A percentile compares a stretch with the other conserved stretches of the same genome.
These are phyloP conservation scores for Endocalyx cinctus DNA, from an alignment of 2,329 filamentous ascomycete genomes.

Conservation along the genomic window DNA sequence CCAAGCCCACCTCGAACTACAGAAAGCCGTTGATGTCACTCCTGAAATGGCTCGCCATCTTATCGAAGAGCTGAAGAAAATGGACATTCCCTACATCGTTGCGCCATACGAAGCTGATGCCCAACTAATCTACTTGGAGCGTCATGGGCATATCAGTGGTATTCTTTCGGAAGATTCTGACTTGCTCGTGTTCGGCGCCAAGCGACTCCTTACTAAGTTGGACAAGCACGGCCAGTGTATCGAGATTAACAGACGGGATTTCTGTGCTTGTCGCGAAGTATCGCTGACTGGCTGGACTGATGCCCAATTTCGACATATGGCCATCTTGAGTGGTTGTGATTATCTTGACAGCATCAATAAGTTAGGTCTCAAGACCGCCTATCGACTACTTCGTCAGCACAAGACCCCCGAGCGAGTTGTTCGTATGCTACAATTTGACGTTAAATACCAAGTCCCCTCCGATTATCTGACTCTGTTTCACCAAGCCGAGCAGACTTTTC, in stretches of 20 bases:
- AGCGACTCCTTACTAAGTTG: constrained; percentile 84
- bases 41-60: constrained; percentile 90
- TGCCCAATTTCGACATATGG: constrained; percentile 87
- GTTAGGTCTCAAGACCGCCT: constrained; percentile 88
- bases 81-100: constrained; percentile 80
- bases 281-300: constrained; percentile 91
- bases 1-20: constrained; percentile 79
- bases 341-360: constrained; percentile 83
- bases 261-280: constrained; percentile 81
- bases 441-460: constrained; percentile 73
- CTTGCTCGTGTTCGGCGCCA: constrained; percentile 89
- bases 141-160: constrained; percentile 74
- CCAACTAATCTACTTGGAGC: constrained; percentile 92
- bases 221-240: constrained; percentile 91
- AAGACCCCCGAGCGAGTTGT: constrained; percentile 81
- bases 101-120: constrained; percentile 97
- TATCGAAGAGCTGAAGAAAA: constrained; percentile 84
- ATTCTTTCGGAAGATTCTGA: constrained; percentile 97
- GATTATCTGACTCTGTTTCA: constrained; percentile 78
- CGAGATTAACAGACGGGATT: constrained; percentile 85
- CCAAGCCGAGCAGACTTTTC: constrained; percentile 85
- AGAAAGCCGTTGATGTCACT: constrained; percentile 93
- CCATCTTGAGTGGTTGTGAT: constrained; percentile 93
- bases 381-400: constrained; percentile 84
- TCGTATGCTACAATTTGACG: constrained; percentile 81